These are phyloP conservation scores for Fraxinus excelsior DNA, from an alignment of 257 asterid genomes.

Conservation along the genomic window DNA sequence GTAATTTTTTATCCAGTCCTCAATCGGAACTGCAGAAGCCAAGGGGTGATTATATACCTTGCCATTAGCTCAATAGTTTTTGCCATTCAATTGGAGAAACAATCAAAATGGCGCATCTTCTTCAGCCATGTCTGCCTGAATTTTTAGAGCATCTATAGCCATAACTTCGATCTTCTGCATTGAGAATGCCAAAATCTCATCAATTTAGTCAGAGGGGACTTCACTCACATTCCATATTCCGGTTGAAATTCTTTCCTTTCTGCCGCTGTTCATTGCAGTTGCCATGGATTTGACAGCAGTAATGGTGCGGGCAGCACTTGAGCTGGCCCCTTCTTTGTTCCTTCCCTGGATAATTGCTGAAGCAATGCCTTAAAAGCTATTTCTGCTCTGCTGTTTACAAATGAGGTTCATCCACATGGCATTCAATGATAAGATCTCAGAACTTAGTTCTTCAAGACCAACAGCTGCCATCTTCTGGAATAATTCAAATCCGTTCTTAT, in stretches of 20 bases:
- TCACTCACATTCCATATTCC: slow-evolving; percentile 87
- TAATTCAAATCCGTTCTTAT: slow-evolving; percentile 58
- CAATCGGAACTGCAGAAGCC: slow-evolving; percentile 62
- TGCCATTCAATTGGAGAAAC: slow-evolving; percentile 61
- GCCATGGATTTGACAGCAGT: slow-evolving; percentile 73
- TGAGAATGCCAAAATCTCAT: slow-evolving; percentile 63
- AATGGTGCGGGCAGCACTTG: slow-evolving; percentile 79
- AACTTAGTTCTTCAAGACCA: slow-evolving; percentile 63
- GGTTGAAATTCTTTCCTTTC: slow-evolving; percentile 60
- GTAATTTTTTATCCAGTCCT: slow-evolving; percentile 50
- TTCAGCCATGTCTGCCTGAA: slow-evolving; percentile 68
- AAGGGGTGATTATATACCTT: slow-evolving; percentile 31
- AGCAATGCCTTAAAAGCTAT: slow-evolving; percentile 92
- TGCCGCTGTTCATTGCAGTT: slow-evolving; percentile 55
- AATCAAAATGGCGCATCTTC: slow-evolving; percentile 81
- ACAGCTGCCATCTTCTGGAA: slow-evolving; percentile 71
- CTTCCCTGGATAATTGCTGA: slow-evolving; percentile 80
- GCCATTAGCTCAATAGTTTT: slow-evolving; percentile 31
- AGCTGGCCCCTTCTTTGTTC: slow-evolving; percentile 76
- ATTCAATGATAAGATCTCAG: slow-evolving; percentile 60
- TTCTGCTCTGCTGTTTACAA: slow-evolving; percentile 86
- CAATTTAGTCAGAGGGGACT: slow-evolving; percentile 50
- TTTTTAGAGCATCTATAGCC: slow-evolving; percentile 70
- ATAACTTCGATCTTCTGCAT: slow-evolving; percentile 78
- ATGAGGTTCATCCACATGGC: slow-evolving; percentile 89